Conservation (phyloP, 306 rosid genomes). For the Sophora flavescens region DNA sequence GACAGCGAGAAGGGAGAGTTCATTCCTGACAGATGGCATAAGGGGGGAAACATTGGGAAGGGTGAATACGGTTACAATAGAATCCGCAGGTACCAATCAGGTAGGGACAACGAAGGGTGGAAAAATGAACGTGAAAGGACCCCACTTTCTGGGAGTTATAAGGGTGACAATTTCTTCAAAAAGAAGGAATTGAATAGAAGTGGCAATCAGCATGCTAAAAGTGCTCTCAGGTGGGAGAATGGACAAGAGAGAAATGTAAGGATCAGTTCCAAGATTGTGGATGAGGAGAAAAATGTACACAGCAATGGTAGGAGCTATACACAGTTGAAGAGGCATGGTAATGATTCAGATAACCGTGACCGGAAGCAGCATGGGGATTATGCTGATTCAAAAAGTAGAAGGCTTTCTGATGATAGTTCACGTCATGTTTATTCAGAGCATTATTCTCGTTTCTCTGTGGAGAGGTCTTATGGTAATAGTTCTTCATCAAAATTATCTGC, state of each 20-base stretch:
- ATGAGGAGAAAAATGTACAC: conserved; percentile 72
- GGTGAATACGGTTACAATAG: conserved; percentile 66
- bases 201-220: conserved; percentile 68
- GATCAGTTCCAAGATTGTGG: conserved; percentile 86
- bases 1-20: conserved; percentile 88
- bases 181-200: conserved; percentile 80
- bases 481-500: conserved; percentile 62
- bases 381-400: conserved; percentile 67
- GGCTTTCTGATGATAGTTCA: conserved; percentile 75
- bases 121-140: conserved; percentile 72
- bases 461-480: conserved; percentile 68
- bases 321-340: conserved; percentile 76
- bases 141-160: conserved; percentile 72
- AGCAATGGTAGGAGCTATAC: conserved; percentile 76
- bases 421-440: conserved; percentile 68
- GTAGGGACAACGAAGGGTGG: conserved; percentile 67
- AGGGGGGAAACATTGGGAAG: conserved; percentile 67
- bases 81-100: conserved; percentile 65
- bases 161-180: conserved; percentile 62
- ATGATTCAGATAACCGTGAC: conserved; percentile 70
- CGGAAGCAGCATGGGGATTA: conserved; percentile 78
- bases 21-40: conserved; percentile 88
- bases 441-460: conserved; percentile 70
- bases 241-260: conserved; percentile 70
- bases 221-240: conserved; percentile 77